phyloP scores from a whole-genome alignment of 2,329 filamentous ascomycete genomes.

The Periconia macrospinosa region DNA sequence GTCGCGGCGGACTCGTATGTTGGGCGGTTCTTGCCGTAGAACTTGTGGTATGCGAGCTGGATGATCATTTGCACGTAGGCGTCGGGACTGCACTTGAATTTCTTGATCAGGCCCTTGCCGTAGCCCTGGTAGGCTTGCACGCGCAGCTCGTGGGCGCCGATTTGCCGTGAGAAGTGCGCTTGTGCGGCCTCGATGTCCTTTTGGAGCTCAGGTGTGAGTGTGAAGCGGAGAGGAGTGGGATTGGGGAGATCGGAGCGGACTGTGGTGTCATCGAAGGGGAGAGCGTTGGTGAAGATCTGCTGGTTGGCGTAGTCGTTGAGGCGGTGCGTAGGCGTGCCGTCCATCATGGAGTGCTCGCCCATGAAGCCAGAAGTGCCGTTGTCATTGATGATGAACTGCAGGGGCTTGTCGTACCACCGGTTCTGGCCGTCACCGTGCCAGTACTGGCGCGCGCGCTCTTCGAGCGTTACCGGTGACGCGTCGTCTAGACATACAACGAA shows the following conservation, averaged over 20 bases:
- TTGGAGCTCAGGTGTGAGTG: constrained; percentile 72
- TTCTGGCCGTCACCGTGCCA: constrained; percentile 98
- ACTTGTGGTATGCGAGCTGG: constrained; percentile 96
- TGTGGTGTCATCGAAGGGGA: constrained; percentile 79
- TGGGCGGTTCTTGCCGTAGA: constrained; percentile 96
- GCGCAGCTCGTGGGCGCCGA: constrained; percentile 83
- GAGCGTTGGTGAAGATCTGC: constrained; percentile 89
- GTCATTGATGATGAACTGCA: constrained; percentile 97
- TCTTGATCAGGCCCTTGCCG: constrained; percentile 98
- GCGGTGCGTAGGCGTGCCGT: constrained; percentile 95
- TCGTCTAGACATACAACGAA: constrained; percentile 95
- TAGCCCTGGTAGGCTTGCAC: constrained; percentile 97
- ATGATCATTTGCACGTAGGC: constrained; percentile 99
- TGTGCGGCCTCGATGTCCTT: constrained; percentile 77
- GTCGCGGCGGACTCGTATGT: constrained; percentile 97
- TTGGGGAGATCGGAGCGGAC: constrained; percentile 84
- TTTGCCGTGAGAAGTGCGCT: constrained; percentile 77
- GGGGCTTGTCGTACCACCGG: constrained; percentile 96
- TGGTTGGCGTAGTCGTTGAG: constrained; percentile 94
- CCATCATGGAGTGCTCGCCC: constrained; percentile 99
- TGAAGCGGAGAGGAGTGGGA: constrained; percentile 76
- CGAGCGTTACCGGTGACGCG: constrained; percentile 84
- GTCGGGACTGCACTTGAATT: constrained; percentile 97
- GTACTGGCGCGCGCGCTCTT: constrained; percentile 94
- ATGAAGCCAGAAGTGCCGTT: constrained; percentile 97